phyloP scores from a whole-genome alignment of 2,329 filamentous ascomycete genomes.

The Calycina marina region DNA sequence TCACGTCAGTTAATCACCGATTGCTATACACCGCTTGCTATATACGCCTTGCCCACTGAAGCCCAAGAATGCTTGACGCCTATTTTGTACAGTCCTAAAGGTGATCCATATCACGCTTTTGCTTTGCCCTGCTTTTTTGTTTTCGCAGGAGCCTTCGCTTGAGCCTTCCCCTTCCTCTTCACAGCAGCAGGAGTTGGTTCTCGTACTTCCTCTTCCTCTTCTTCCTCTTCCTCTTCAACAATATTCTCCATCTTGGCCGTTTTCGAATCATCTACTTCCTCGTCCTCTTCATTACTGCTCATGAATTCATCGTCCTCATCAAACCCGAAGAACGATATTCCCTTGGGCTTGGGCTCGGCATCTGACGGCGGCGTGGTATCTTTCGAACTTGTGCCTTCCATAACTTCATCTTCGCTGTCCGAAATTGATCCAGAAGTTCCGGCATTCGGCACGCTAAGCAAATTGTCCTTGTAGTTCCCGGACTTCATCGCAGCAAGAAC shows the following conservation, averaged over 20 bases:
- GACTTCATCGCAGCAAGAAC: constrained; percentile 56
- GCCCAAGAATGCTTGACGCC: too few species aligned
- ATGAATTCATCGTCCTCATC: constrained; percentile 67
- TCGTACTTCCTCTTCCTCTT: constrained; percentile 14
- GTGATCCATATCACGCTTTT: constrained; percentile 5
- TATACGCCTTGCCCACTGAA: too few species aligned
- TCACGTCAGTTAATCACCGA: too few species aligned
- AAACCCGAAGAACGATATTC: constrained; percentile 55
- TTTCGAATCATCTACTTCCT: constrained; percentile 11
- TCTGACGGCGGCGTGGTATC: constrained; percentile 35
- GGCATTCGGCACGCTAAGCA: constrained; percentile 28
- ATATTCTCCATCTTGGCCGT: constrained; percentile 6
- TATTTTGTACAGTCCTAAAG: not conserved
- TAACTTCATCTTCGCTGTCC: constrained; percentile 21
- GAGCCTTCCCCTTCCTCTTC: constrained; percentile 25
- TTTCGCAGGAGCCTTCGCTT: constrained; percentile 24
- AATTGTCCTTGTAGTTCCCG: constrained; percentile 46
- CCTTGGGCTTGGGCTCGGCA: constrained; percentile 20
- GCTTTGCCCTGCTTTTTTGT: constrained; percentile 9
- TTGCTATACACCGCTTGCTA: too few species aligned
- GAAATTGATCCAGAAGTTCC: constrained; percentile 20
- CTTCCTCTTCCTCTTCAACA: constrained; percentile 9
- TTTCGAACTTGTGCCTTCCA: constrained; percentile 19
- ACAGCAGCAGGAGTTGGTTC: constrained; percentile 8
- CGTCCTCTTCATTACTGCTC: constrained; percentile 47